Percentiles rank a stretch among this genome's conserved stretches.
These are phyloP conservation scores for Pleurotus tuoliensis DNA, from an alignment of 768 basidiomycete species.

Conservation along the genomic window DNA sequence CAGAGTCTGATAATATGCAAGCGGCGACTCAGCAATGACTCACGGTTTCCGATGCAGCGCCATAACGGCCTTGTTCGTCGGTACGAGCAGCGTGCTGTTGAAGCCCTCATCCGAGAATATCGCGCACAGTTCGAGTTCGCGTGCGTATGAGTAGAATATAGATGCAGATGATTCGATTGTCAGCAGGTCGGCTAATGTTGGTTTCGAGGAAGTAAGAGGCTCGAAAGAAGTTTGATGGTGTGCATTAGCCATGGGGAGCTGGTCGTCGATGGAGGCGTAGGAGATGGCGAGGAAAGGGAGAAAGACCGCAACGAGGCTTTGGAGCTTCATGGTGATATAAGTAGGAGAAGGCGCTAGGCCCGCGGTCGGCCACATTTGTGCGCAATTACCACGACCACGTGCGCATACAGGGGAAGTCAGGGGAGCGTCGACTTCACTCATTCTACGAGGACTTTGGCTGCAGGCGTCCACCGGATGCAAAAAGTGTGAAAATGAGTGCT, in stretches of 20 bases:
- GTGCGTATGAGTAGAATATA: constrained; percentile 82
- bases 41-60: constrained; percentile 79
- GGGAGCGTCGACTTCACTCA: no score
- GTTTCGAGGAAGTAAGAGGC: constrained; percentile 40
- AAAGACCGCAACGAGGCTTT: constrained; percentile 24
- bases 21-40: constrained; percentile 25
- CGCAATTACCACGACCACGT: no score
- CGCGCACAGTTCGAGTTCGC: constrained; percentile 61
- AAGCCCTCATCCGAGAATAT: constrained; percentile 37
- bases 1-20: background rate
- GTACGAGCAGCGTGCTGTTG: constrained; percentile 65
- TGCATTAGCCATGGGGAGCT: constrained; percentile 26
- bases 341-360: no score
- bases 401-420: no score
- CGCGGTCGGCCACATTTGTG: no score
- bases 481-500: no score
- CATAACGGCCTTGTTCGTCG: constrained; percentile 88
- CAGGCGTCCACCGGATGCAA: no score
- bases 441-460: no score
- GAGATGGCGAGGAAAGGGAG: constrained; percentile 24
- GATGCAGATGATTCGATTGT: constrained; percentile 73
- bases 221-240: constrained; percentile 11
- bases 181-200: constrained; percentile 70
- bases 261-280: constrained; percentile 27
- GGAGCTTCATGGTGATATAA: constrained; percentile 29